phyloP scores from a whole-genome alignment of 129 eudicot genomes.

The Oenanthe sinensis region DNA sequence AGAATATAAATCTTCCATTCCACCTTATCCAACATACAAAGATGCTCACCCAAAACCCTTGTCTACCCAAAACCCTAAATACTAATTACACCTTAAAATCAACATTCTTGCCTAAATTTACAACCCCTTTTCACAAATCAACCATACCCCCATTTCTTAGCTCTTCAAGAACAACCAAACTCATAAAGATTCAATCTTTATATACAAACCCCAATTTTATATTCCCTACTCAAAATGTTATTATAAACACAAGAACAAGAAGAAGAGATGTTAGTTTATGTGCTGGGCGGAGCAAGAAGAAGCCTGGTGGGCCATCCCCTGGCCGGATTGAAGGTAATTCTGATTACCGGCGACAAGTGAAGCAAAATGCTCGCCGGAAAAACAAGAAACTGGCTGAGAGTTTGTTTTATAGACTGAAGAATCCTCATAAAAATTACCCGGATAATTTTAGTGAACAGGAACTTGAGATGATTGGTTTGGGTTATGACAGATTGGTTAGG shows the following conservation, averaged over 20 bases:
- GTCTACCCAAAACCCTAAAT: constrained; percentile 58
- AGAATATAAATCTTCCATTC: background rate
- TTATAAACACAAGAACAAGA: constrained; percentile 1
- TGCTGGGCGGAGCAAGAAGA: constrained; percentile 83
- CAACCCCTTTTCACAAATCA: constrained; percentile 36
- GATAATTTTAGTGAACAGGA: constrained; percentile 80
- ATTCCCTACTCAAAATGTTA: constrained; percentile 18
- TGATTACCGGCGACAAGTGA: constrained; percentile 61
- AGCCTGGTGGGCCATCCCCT: constrained; percentile 39
- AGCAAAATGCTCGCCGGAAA: constrained; percentile 59
- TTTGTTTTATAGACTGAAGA: constrained; percentile 72
- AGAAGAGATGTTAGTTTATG: constrained; percentile 44
- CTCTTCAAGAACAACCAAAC: constrained; percentile 17
- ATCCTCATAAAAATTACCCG: constrained; percentile 68
- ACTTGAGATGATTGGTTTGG: constrained; percentile 85
- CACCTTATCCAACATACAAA: background rate
- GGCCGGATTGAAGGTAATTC: constrained; percentile 77
- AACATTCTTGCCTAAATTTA: constrained; percentile 28
- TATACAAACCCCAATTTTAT: constrained; percentile 13
- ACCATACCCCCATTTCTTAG: constrained; percentile 26
- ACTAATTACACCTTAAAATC: constrained; percentile 30
- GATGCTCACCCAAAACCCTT: constrained; percentile 43
- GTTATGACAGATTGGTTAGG: constrained; percentile 89
- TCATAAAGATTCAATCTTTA: constrained; percentile 14
- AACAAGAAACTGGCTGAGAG: constrained; percentile 66